These are phyloP conservation scores for Phaeosphaeria sp. DNA, from an alignment of 2,329 filamentous ascomycete species.

Conservation along the genomic window DNA sequence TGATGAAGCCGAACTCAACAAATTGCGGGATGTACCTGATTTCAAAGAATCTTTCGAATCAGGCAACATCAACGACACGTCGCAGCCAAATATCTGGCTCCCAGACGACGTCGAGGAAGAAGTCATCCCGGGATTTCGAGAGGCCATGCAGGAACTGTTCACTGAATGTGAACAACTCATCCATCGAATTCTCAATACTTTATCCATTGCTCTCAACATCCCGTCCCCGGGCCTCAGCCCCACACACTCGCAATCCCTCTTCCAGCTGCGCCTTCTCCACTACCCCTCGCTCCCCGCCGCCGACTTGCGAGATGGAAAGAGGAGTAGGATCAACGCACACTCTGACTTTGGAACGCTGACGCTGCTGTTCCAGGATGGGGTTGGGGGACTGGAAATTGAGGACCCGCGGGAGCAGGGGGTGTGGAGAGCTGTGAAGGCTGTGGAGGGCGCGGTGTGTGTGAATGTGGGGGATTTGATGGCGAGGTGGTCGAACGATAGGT, in stretches of 20 bases:
- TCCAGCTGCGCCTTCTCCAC: slow-evolving; percentile 48
- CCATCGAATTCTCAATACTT: slow-evolving; percentile 32
- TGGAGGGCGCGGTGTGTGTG: slow-evolving; percentile 45
- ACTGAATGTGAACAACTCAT: slow-evolving; percentile 24
- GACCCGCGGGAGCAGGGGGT: slow-evolving; percentile 33
- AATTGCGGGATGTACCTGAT: slow-evolving; percentile 34
- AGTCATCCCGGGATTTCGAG: slow-evolving; percentile 49
- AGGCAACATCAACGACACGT: slow-evolving; percentile 34
- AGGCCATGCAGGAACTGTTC: slow-evolving; percentile 38
- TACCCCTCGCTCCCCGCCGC: slow-evolving; percentile 44
- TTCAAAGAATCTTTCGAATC: slow-evolving; percentile 45
- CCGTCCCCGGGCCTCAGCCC: slow-evolving; percentile 21
- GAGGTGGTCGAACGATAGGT: slow-evolving; percentile 48
- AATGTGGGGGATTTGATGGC: slow-evolving; percentile 52
- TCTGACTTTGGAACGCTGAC: slow-evolving; percentile 53
- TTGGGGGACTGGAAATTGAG: slow-evolving; percentile 50
- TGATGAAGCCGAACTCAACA: slow-evolving; percentile 21
- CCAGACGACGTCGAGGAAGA: too few species aligned
- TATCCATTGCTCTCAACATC: slow-evolving; percentile 33
- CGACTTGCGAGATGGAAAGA: slow-evolving; percentile 29
- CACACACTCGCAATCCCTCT: slow-evolving; percentile 35
- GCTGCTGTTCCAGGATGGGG: slow-evolving; percentile 51
- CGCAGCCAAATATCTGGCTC: slow-evolving; percentile 52
- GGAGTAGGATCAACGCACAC: slow-evolving; percentile 50
- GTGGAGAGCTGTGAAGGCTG: slow-evolving; percentile 38